These are phyloP conservation scores for Alternaria arborescens DNA, from an alignment of 2,329 filamentous ascomycete genomes.

Conservation along the genomic window DNA sequence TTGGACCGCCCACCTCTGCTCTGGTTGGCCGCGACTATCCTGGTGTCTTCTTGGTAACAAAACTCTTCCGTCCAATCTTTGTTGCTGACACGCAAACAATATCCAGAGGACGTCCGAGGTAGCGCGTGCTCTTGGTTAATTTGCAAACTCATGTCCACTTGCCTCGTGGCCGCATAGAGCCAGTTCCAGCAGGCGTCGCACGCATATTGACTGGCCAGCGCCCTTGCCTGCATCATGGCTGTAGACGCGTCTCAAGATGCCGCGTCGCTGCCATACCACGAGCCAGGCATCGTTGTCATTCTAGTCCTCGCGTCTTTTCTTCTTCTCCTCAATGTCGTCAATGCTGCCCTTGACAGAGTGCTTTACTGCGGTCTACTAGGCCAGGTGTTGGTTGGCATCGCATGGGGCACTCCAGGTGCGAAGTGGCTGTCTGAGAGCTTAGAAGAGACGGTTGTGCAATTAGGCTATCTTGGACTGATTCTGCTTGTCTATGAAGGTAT, in stretches of 20 bases:
- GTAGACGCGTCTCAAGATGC: constrained; percentile 26
- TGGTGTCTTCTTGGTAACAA: background rate
- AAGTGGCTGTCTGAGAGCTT: constrained; percentile 64
- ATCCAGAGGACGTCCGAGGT: background rate
- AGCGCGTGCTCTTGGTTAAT: constrained; percentile 7
- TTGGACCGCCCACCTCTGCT: background rate
- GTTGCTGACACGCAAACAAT: constrained; percentile 7
- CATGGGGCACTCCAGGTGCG: constrained; percentile 73
- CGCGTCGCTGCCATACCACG: constrained; percentile 64
- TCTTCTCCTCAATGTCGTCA: constrained; percentile 67
- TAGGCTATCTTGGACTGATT: constrained; percentile 78
- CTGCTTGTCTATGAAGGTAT: constrained; percentile 74
- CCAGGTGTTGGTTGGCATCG: constrained; percentile 74
- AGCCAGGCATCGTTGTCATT: constrained; percentile 67
- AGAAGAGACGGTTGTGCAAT: constrained; percentile 66
- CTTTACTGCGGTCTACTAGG: constrained; percentile 77
- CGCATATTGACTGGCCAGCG: constrained; percentile 13
- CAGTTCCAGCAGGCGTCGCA: constrained; percentile 9
- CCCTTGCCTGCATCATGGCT: constrained; percentile 36
- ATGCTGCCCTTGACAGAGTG: constrained; percentile 64
- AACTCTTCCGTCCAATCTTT: constrained; percentile 13
- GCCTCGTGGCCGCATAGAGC: constrained; percentile 20
- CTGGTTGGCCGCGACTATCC: constrained; percentile 3
- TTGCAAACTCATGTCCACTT: constrained; percentile 9
- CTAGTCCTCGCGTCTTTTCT: constrained; percentile 70